phyloP scores from a whole-genome alignment of 768 basidiomycete species.

The Trametes sanguinea region DNA sequence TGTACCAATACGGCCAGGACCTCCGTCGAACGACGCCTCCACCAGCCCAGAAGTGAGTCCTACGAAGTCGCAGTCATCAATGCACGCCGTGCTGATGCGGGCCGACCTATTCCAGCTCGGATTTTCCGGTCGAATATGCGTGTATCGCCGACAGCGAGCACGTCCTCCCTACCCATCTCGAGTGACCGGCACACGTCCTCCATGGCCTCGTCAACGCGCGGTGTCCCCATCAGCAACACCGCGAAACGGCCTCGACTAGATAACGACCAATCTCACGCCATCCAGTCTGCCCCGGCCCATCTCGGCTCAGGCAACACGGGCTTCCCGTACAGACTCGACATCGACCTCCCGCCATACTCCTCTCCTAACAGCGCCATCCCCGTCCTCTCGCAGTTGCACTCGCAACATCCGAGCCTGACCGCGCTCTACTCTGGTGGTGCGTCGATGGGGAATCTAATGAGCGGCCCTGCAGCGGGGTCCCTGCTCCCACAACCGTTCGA shows the following conservation, averaged over 20 bases:
- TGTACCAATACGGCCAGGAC: conserved; percentile 26
- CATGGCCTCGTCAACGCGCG: conserved; percentile 21
- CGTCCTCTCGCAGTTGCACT: conserved; percentile 23
- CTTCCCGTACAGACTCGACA: conserved; percentile 32
- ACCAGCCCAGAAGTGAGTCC: conserved; percentile 21
- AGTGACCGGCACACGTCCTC: conserved; percentile 31
- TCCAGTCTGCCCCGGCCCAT: conserved; percentile 20
- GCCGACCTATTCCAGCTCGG: conserved; percentile 21
- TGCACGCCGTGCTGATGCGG: not conserved
- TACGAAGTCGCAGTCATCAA: not conserved
- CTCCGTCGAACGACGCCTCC: conserved; percentile 13
- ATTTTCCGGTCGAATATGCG: conserved; percentile 29
- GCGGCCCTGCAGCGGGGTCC: conserved; percentile 10
- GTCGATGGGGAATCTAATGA: conserved; percentile 18
- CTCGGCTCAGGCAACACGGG: conserved; percentile 18
- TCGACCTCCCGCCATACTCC: conserved; percentile 30
- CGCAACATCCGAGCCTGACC: conserved; percentile 21
- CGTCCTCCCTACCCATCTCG: conserved; percentile 30
- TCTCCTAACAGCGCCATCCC: conserved; percentile 13
- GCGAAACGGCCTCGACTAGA: conserved; percentile 27
- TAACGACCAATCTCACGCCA: conserved; percentile 18
- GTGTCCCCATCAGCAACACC: conserved; percentile 19
- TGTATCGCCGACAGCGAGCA: conserved; percentile 19
- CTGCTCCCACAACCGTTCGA: conserved; percentile 23
- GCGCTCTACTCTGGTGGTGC: conserved; percentile 13